phyloP scores from a whole-genome alignment of 495 filamentous ascomycete species.

The Hypoxylon trugodes region DNA sequence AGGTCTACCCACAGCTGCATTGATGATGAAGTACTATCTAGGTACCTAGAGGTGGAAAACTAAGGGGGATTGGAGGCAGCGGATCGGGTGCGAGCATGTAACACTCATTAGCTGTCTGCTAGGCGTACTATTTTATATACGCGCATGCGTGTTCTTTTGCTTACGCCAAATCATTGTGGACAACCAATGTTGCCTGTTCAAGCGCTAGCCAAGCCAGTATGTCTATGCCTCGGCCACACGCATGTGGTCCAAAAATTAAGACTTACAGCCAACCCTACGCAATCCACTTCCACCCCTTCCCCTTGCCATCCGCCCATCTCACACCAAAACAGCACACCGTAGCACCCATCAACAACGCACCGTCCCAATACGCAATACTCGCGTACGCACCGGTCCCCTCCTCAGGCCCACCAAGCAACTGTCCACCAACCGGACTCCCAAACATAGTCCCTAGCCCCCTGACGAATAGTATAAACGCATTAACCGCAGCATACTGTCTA shows the following conservation, averaged over 20 bases:
- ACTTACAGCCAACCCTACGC: no score
- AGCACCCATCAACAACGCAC: constrained; percentile 45
- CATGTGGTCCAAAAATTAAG: no score
- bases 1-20: background rate
- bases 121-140: no score
- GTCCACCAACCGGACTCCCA: constrained; percentile 60
- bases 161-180: no score
- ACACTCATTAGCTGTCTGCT: no score
- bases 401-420: constrained; percentile 45
- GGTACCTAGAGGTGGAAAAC: background rate
- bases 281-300: no score
- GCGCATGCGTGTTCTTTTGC: no score
- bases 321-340: constrained; percentile 47
- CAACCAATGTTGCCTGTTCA: no score
- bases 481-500: constrained; percentile 65
- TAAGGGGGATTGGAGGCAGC: no score
- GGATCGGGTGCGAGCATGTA: no score
- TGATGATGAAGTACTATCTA: background rate
- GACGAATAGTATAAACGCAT: constrained; percentile 66
- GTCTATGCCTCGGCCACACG: no score
- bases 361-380: constrained; percentile 48
- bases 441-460: constrained; percentile 62
- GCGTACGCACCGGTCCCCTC: constrained; percentile 38
- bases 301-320: constrained; percentile 51
- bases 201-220: no score